phyloP scores from a whole-genome alignment of 1,139 yeast genomes.

The Hyphopichia wangnamkhiaoensis region DNA sequence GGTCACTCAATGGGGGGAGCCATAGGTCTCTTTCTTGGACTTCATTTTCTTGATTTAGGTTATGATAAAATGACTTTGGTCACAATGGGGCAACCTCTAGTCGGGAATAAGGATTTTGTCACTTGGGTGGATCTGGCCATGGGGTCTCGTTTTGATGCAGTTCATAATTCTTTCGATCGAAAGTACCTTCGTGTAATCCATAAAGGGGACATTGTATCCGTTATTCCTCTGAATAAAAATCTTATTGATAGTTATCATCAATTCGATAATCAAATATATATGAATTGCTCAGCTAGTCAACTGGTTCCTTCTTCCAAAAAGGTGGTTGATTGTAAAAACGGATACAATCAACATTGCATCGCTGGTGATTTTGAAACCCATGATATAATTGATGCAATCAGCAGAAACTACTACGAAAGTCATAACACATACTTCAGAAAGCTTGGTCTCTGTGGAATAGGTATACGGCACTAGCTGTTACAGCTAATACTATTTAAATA shows the following conservation, averaged over 20 bases:
- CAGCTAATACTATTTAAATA: neutral
- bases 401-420: conserved; percentile 33
- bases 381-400: conserved; percentile 10
- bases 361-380: conserved; percentile 30
- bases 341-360: conserved; percentile 40
- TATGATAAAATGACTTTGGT: conserved; percentile 34
- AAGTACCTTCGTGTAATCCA: conserved; percentile 45
- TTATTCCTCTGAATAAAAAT: conserved; percentile 37
- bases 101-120: conserved; percentile 45
- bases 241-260: conserved; percentile 34
- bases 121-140: conserved; percentile 37
- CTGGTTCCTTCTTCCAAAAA: conserved; percentile 26
- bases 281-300: conserved; percentile 35
- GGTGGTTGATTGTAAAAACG: conserved; percentile 34
- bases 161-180: conserved; percentile 25
- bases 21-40: conserved; percentile 39
- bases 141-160: conserved; percentile 27
- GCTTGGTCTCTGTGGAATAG: conserved; percentile 52
- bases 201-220: conserved; percentile 46
- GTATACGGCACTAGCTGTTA: conserved; percentile 13
- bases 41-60: conserved; percentile 40
- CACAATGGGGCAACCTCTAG: conserved; percentile 54
- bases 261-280: conserved; percentile 47
- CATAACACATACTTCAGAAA: conserved; percentile 51
- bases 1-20: conserved; percentile 61